phyloP scores from a whole-genome alignment of 768 basidiomycete genomes.

The Daedaleopsis sinensis region DNA sequence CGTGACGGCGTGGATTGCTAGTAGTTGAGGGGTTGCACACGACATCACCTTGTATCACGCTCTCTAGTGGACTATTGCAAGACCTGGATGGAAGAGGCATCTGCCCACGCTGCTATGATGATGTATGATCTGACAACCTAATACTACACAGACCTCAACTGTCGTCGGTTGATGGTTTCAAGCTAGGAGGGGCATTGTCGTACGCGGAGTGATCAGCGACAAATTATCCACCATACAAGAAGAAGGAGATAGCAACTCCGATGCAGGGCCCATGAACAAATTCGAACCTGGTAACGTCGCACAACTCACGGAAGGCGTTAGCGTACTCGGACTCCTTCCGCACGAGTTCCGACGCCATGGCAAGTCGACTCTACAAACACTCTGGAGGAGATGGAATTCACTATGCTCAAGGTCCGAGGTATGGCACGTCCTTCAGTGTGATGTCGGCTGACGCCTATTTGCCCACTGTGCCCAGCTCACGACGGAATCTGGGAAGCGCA shows the following conservation, averaged over 20 bases:
- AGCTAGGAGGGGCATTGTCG: conserved; percentile 67
- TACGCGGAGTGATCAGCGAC: conserved; percentile 53
- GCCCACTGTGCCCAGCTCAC: conserved; percentile 35
- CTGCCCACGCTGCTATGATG: too few relatives aligned
- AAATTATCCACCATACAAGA: conserved; percentile 5
- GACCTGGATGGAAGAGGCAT: too few relatives aligned
- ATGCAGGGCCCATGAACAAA: conserved; percentile 39
- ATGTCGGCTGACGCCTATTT: background rate
- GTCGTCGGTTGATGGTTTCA: too few relatives aligned
- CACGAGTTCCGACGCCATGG: conserved; percentile 58
- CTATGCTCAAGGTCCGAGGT: conserved; percentile 33
- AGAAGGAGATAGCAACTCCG: conserved; percentile 4
- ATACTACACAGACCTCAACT: too few relatives aligned
- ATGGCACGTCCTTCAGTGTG: background rate
- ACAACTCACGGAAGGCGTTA: conserved; percentile 54
- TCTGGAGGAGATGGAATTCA: conserved; percentile 53
- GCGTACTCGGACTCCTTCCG: conserved; percentile 85
- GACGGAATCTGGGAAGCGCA: conserved; percentile 35
- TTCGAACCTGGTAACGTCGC: conserved; percentile 52
- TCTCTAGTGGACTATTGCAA: too few relatives aligned
- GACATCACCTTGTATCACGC: too few relatives aligned
- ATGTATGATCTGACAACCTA: too few relatives aligned
- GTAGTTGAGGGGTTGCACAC: too few relatives aligned
- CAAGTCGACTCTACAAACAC: conserved; percentile 43
- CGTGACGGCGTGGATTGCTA: background rate